Evolutionary conservation across 306 rosid species (phyloP), one percentile per base, ranked within the genome.

Genomic region (Trifolium fragiferum): DNA sequence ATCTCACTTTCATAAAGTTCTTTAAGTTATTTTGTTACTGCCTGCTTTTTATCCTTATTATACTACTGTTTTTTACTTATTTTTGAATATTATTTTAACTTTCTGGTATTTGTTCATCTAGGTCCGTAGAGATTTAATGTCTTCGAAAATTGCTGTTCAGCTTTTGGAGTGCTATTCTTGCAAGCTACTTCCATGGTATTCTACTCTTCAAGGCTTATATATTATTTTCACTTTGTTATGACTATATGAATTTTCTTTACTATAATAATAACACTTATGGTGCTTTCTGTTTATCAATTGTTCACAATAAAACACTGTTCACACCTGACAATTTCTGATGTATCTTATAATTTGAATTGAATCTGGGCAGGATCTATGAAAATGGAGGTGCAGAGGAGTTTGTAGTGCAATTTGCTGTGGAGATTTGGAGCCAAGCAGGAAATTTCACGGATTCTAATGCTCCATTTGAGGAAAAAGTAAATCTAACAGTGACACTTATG

Each of bases 181-280:
- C 78, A 88, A 90, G 89, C 68, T 91, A 82, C 87, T 91, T 74
- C 90, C 97, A 50, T 87, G 97, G 98, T 91, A 94, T 57, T 74
- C 20, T 19, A 37, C 66, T 72, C 43, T 76, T 62, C 49, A 57
- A 66, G 18, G 43, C 76, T 74, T 68, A 41, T 27, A 40, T 66
- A 43, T 41, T 35, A 16, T 49, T 43, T 76, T 78, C 59, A 59
- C 70, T 80, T 54, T 59, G 27, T 47, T 59, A 30, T 65, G 53
- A 27, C 77, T 73, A 35, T 79, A 47, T 60, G 18, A 35, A 8
- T 37, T 49, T 67, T 75, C 16, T 70, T 78, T 19, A 1, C 55
- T 18, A 62, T 61, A 47, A 72, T 73, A 76, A 54, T 73, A 61
- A 72, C 7, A 30, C 33, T 60, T 35, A 18, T 16, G 7, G 21